Evolutionary conservation across 2,329 filamentous ascomycete species (phyloP), one percentile per base, ranked within the genome.

Genomic region (Ophiosphaerella narmari): DNA sequence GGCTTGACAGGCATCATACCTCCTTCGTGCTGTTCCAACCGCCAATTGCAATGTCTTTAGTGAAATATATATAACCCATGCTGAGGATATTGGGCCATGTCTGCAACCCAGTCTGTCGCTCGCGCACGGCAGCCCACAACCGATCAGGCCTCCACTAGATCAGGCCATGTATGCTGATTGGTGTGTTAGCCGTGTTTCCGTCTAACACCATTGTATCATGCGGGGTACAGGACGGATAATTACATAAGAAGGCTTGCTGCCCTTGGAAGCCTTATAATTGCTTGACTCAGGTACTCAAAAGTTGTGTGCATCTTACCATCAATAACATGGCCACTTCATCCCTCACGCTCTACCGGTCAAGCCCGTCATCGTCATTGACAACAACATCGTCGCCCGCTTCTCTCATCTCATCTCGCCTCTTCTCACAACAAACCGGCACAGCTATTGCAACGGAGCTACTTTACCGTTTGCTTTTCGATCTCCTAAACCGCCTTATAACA

Each of bases 401-500:
- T 1, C 42, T 61, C 12, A 52, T 63, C 26, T 43, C 55, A 5
- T 55, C 52, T 8, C 46, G 37, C 33, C 48, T 57, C 33, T 61
- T 61, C 43, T 51, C 44, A 4, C 56, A 52, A 18, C 56, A 57
- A 42, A 65, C 64, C 32, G 62, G 62, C 21, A 65, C 62, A 7
- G 62, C 63, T 16, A 62, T 69, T 26, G 62, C 59, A 13, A 67
- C 67, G 2, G 65, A 70, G 42, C 54, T 69, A 3, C 58, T 68
- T 43, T 71, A 68, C 35, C 66, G 67, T 40, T 37, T 71, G 29
- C 62, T 71, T 35, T 43, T 62, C 43, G 65, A 68, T 39, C 56
- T 71, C 26, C 34, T 70, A 29, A 64, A 68, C 46, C 62, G 65
- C 21, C 29, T 68, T n/a, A 37, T 68, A 6, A 13, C 37, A 26